Conservation (phyloP, 2,329 filamentous ascomycete species). For the Aspergillus sclerotialis region DNA sequence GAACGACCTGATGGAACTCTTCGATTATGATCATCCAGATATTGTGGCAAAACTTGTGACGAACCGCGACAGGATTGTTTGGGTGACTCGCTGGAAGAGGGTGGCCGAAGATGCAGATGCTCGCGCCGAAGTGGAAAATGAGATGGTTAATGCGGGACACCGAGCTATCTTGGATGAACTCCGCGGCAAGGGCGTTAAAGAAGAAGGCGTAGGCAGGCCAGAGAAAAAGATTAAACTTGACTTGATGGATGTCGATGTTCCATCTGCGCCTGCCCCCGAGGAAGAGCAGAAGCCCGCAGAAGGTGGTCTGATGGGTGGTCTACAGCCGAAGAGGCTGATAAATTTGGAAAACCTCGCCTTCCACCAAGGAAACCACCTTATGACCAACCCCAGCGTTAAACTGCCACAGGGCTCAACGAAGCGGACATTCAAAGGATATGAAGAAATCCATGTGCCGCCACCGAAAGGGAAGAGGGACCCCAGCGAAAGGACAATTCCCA, state of each 20-base stretch:
- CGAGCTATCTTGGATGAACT: constrained; percentile 84
- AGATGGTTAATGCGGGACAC: constrained; percentile 85
- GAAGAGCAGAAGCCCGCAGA: constrained; percentile 49
- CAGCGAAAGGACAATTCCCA: constrained; percentile 72
- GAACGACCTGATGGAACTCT: constrained; percentile 96
- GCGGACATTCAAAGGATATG: constrained; percentile 92
- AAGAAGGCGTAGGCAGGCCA: constrained; percentile 51
- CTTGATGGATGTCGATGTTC: constrained; percentile 79
- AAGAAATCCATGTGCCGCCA: constrained; percentile 93
- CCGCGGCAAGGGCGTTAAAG: constrained; percentile 57
- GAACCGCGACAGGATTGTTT: constrained; percentile 90
- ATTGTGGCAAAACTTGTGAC: constrained; percentile 83
- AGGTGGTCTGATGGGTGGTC: constrained; percentile 66
- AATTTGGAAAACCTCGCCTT: constrained; percentile 96
- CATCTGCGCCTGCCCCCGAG: constrained; percentile 48
- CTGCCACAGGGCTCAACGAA: constrained; percentile 93
- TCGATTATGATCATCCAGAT: constrained; percentile 94
- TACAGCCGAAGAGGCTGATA: constrained; percentile 80
- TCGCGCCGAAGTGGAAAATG: constrained; percentile 70
- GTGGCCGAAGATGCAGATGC: constrained; percentile 71
- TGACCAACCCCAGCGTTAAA: constrained; percentile 97
- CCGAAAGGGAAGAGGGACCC: constrained; percentile 82
- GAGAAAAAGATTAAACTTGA: constrained; percentile 79
- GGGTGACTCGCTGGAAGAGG: constrained; percentile 81
- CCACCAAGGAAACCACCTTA: constrained; percentile 95